These are phyloP conservation scores for Hygrocybe punicea DNA, from an alignment of 768 basidiomycete genomes.

Conservation along the genomic window DNA sequence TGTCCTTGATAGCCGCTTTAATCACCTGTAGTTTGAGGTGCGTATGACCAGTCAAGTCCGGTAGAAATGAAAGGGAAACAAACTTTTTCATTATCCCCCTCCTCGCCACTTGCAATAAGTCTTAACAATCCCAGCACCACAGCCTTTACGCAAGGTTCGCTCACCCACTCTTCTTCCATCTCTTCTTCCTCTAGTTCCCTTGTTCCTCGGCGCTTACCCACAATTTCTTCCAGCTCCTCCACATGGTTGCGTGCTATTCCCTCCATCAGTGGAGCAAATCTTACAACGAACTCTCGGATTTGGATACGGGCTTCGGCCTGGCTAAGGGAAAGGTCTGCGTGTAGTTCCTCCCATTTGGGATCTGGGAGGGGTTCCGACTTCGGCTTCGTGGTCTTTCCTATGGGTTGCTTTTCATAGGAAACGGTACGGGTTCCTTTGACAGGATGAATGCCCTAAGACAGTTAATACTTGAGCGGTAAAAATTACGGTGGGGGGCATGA, in stretches of 20 bases:
- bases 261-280: constrained; percentile 56
- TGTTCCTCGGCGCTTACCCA: constrained; percentile 30
- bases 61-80: neutral
- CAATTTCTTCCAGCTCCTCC: constrained; percentile 62
- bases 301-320: constrained; percentile 60
- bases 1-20: constrained; percentile 46
- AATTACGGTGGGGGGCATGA: too few species aligned
- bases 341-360: constrained; percentile 54
- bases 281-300: constrained; percentile 70
- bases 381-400: constrained; percentile 11
- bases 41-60: neutral
- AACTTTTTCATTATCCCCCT: constrained; percentile 39
- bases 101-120: constrained; percentile 46
- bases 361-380: constrained; percentile 35
- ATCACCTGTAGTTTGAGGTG: constrained; percentile 34
- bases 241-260: constrained; percentile 42
- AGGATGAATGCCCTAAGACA: neutral
- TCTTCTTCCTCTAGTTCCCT: constrained; percentile 42
- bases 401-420: neutral
- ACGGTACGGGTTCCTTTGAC: too few species aligned
- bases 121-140: constrained; percentile 61
- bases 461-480: neutral
- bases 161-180: constrained; percentile 52
- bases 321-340: constrained; percentile 39
- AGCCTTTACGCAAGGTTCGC: constrained; percentile 60